These are phyloP conservation scores for Ceratobasidium papillatum DNA, from an alignment of 1,284 basidiomycete species.

Conservation along the genomic window DNA sequence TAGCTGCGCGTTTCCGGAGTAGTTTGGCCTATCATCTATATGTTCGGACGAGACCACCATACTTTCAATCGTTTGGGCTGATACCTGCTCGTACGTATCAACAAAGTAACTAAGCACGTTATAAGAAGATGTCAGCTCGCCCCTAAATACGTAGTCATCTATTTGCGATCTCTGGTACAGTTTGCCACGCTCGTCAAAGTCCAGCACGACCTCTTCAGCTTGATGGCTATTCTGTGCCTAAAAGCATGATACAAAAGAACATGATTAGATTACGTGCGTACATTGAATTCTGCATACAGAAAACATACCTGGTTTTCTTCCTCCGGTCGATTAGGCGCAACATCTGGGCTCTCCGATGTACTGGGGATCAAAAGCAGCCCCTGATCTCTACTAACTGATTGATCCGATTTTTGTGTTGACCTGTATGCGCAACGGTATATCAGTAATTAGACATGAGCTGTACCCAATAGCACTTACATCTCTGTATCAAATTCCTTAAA, in stretches of 20 bases:
- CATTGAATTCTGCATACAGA: too few species aligned
- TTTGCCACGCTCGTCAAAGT: background rate
- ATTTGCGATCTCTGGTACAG: constrained; percentile 9
- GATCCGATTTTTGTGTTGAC: background rate
- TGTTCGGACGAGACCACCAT: background rate
- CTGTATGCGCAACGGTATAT: background rate
- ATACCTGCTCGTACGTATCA: background rate
- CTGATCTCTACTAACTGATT: background rate
- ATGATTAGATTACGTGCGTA: too few species aligned
- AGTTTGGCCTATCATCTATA: background rate
- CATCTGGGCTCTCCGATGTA: background rate
- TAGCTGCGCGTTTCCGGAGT: background rate
- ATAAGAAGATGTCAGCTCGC: background rate
- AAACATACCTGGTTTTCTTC: too few species aligned
- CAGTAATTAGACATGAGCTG: background rate
- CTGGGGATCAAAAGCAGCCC: background rate
- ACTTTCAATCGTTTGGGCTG: background rate
- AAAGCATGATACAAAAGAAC: too few species aligned
- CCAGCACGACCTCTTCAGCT: background rate
- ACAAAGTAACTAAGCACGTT: constrained; percentile 17
- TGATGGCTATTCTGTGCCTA: background rate
- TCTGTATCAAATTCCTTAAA: background rate
- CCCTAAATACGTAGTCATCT: constrained; percentile 9
- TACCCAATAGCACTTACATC: background rate
- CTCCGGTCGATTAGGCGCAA: background rate